These are phyloP conservation scores for Russula sp. DNA, from an alignment of 768 basidiomycete genomes.

Conservation along the genomic window DNA sequence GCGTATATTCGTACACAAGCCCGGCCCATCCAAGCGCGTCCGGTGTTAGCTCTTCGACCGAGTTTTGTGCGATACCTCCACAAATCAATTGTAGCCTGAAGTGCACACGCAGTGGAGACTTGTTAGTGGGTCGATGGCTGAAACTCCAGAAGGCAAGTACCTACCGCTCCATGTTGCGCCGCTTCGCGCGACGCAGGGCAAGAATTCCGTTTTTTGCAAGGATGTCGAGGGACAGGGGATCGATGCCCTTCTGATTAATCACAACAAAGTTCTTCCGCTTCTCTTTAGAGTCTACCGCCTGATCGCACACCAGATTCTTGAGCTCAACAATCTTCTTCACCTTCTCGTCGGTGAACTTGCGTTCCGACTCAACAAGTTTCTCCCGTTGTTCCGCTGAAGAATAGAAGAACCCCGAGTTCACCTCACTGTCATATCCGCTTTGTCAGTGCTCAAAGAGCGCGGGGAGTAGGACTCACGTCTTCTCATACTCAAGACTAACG, in stretches of 20 bases:
- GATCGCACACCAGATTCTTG: constrained; percentile 95
- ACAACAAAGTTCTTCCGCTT: constrained; percentile 86
- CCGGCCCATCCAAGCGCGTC: constrained; percentile 95
- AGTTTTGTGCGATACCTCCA: constrained; percentile 95
- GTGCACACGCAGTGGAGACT: background rate
- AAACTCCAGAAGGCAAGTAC: constrained; percentile 22
- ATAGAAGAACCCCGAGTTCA: constrained; percentile 99
- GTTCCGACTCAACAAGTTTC: constrained; percentile 96
- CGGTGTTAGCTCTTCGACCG: constrained; percentile 91
- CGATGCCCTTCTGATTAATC: constrained; percentile 99
- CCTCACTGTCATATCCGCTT: constrained; percentile 59
- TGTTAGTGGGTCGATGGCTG: constrained; percentile 8
- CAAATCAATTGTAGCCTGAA: constrained; percentile 84
- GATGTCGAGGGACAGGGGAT: constrained; percentile 92
- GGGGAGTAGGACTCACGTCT: constrained; percentile 65
- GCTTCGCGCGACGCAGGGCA: constrained; percentile 89
- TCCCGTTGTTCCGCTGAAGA: constrained; percentile 97
- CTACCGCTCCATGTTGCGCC: constrained; percentile 98
- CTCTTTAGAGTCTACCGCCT: constrained; percentile 75
- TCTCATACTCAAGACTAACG: constrained; percentile 97
- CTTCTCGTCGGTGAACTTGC: constrained; percentile 89
- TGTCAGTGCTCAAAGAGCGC: constrained; percentile 10
- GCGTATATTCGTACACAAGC: constrained; percentile 96
- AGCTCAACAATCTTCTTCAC: constrained; percentile 94
- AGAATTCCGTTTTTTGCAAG: constrained; percentile 95